A percentile compares a stretch with the other conserved stretches of the same genome.
Conservation (phyloP, 176 grass and related monocot genomes). For the Oryza rufipogon region DNA sequence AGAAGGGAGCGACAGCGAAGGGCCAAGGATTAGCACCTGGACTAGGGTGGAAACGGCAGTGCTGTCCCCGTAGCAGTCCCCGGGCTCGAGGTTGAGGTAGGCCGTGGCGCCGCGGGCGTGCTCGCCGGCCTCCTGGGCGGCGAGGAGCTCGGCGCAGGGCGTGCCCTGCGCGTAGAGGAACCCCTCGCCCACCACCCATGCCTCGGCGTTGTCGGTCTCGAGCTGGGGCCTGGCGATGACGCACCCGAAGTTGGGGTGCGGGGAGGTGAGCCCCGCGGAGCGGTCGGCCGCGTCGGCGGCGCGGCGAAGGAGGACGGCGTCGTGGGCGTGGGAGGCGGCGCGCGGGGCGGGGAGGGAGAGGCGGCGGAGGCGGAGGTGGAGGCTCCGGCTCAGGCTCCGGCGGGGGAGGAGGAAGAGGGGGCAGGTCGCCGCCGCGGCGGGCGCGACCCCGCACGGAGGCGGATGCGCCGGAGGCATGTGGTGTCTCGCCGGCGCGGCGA, state of each 20-base stretch:
- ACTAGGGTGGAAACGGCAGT: conserved; percentile 67
- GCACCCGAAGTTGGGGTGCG: conserved; percentile 94
- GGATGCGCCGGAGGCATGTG: conserved; percentile 17
- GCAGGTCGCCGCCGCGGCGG: not conserved
- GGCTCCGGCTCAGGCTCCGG: not conserved
- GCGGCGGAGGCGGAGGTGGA: not conserved
- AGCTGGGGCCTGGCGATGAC: conserved; percentile 52
- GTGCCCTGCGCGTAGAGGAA: conserved; percentile 96
- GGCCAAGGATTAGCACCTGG: conserved; percentile 59
- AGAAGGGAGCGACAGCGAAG: not conserved
- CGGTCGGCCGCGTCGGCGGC: conserved; percentile 79
- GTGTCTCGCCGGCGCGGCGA: not conserved
- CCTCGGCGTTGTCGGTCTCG: conserved; percentile 5
- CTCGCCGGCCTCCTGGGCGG: conserved; percentile 62
- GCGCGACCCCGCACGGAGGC: not conserved
- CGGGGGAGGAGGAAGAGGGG: not conserved
- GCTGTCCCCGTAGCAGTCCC: conserved; percentile 81
- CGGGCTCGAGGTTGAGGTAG: conserved; percentile 87
- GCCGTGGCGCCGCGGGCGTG: conserved; percentile 66
- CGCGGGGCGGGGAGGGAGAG: not conserved
- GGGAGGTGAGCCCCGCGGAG: conserved; percentile 73
- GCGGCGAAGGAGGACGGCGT: conserved; percentile 52
- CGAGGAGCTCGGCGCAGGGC: conserved; percentile 79
- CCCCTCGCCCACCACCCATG: conserved; percentile 63
- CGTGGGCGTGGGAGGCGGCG: conserved; percentile 24